Evolutionary conservation across 1,284 basidiomycete genomes (phyloP).

Genomic region (Malassezia arunalokei): DNA sequence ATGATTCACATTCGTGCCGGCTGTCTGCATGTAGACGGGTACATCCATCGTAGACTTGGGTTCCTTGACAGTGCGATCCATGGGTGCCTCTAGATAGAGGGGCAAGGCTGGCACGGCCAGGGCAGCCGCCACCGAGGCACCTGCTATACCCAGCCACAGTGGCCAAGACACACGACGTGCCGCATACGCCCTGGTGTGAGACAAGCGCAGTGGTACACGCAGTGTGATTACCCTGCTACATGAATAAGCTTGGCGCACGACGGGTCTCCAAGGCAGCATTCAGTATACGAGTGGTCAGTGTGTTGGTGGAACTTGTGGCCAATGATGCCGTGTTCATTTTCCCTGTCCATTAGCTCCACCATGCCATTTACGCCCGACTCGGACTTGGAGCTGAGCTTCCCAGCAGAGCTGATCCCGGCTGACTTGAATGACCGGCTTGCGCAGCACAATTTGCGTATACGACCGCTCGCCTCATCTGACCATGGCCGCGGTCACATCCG

Average conservation of each 20-base stretch:
- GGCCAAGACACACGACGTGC: neutral
- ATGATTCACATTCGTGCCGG: neutral
- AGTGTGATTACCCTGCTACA: too few species aligned
- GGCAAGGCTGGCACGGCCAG: neutral
- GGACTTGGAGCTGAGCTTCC: constrained; percentile 64
- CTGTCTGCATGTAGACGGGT: neutral
- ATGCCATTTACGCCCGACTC: constrained; percentile 57
- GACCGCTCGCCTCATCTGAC: constrained; percentile 76
- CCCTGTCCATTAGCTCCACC: too few species aligned
- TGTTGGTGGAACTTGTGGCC: too few species aligned
- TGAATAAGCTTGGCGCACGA: too few species aligned
- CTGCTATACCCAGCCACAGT: neutral
- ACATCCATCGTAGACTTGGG: constrained; percentile 1
- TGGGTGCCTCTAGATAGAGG: constrained; percentile 4
- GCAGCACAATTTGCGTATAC: constrained; percentile 54
- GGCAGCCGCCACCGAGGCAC: neutral
- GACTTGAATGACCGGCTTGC: constrained; percentile 56
- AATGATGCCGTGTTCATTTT: too few species aligned
- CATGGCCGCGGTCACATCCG: constrained; percentile 69
- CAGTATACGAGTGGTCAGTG: too few species aligned
- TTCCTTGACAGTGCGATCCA: constrained; percentile 3
- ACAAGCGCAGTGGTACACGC: too few species aligned
- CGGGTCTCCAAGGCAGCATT: too few species aligned
- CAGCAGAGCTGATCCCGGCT: constrained; percentile 56
- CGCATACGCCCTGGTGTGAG: neutral